Percentiles rank a stretch among this genome's conserved stretches.
phyloP scores from a whole-genome alignment of 106 monocot genomes.

The Acorus calamus region DNA sequence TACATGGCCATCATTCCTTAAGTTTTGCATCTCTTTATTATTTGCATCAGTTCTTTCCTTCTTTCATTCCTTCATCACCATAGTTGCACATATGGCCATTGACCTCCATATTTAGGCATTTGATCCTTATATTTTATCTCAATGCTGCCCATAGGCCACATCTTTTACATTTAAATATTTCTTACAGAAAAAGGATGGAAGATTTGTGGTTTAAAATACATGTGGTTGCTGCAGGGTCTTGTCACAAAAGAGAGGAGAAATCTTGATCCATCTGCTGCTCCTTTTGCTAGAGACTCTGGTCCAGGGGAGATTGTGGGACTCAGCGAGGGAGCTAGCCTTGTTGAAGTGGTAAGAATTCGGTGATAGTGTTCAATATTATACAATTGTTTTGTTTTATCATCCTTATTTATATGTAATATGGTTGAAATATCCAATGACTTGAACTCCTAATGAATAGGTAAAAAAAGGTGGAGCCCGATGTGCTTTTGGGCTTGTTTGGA shows the following conservation, averaged over 20 bases:
- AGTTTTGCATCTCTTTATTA: too few relatives aligned
- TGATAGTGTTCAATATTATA: neutral
- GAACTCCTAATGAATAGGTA: conserved; percentile 45
- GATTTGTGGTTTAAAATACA: neutral
- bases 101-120: too few relatives aligned
- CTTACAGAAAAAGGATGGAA: neutral
- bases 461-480: conserved; percentile 84
- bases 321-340: conserved; percentile 67
- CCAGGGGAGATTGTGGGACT: conserved; percentile 61
- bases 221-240: conserved; percentile 56
- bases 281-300: conserved; percentile 77
- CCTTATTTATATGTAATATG: too few relatives aligned
- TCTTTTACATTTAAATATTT: too few relatives aligned
- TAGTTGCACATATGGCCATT: too few relatives aligned
- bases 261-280: conserved; percentile 69
- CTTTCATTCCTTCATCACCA: too few relatives aligned
- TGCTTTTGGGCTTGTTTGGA: conserved; percentile 93
- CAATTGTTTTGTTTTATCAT: too few relatives aligned
- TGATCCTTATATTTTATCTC: too few relatives aligned
- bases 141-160: too few relatives aligned
- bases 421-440: too few relatives aligned
- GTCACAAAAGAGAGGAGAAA: conserved; percentile 62
- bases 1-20: too few relatives aligned
- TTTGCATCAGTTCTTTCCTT: too few relatives aligned
- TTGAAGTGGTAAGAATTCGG: conserved; percentile 71